Percentiles rank a stretch among this genome's conserved stretches.
phyloP scores from a whole-genome alignment of 2,329 filamentous ascomycete species.

The Arthroderma uncinatum region DNA sequence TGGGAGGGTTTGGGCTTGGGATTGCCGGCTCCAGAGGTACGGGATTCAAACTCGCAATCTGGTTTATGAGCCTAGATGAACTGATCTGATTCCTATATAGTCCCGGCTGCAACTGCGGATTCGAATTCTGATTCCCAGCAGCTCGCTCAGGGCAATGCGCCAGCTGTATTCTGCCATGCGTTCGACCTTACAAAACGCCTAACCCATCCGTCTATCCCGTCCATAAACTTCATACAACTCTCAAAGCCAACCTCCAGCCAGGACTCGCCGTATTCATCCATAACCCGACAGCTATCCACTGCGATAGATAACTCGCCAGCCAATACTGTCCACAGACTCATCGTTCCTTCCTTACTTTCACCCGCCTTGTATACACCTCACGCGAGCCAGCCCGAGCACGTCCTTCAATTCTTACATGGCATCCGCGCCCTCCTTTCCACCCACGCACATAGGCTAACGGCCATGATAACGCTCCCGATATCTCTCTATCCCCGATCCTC shows the following conservation, averaged over 20 bases:
- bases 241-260: slow-evolving; percentile 22
- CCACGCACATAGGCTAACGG: slow-evolving; percentile 54
- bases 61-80: not conserved
- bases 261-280: slow-evolving; percentile 50
- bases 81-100: slow-evolving; percentile 16
- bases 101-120: slow-evolving; percentile 21
- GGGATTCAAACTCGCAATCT: slow-evolving; percentile 16
- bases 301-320: slow-evolving; percentile 48
- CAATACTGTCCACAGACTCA: slow-evolving; percentile 61
- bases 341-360: slow-evolving; percentile 76
- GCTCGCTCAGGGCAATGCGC: slow-evolving; percentile 14
- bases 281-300: slow-evolving; percentile 49
- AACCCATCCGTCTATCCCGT: slow-evolving; percentile 42
- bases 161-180: slow-evolving; percentile 53
- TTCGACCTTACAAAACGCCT: slow-evolving; percentile 63
- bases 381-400: slow-evolving; percentile 56
- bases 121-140: slow-evolving; percentile 36
- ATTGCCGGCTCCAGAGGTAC: slow-evolving; percentile 50
- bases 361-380: slow-evolving; percentile 69
- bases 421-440: slow-evolving; percentile 64
- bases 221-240: slow-evolving; percentile 43
- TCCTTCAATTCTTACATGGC: slow-evolving; percentile 71
- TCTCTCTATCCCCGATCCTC: slow-evolving; percentile 65
- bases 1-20: slow-evolving; percentile 57
- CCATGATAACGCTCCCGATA: slow-evolving; percentile 65